Evolutionary conservation across 192 early-diverging fungal species (phyloP), one percentile per base, ranked within the genome.

Genomic region (Allomyces macrogynus): DNA sequence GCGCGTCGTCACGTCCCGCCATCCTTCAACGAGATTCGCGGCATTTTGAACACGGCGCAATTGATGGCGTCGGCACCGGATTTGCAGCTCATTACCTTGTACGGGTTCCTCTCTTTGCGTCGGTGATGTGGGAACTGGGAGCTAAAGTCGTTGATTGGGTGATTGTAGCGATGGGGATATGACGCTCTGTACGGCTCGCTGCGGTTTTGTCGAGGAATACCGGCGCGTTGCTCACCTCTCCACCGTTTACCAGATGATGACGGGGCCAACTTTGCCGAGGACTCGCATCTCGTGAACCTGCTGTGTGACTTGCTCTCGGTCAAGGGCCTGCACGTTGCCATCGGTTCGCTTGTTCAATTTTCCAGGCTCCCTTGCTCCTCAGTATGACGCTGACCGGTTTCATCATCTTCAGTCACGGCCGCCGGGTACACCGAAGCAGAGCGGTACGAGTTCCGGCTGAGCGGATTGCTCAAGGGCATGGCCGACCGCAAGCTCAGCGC

Each of bases 21-120:
- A 1, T 85, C 82, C 66, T 95, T 95, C 78, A 95, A 95, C 79
- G 92, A 95, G 65, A 79, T 95, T 65, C 82, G 90, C 11, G 81
- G 87, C 63, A 84, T 92, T 24, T 77, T 95, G n/a, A 95, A 95
- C 66, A 81, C 81, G 10, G 92, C 90, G n/a, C 92, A 94, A 72
- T 78, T 85, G 11, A 77, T 78, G 66, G 87, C 90, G 8, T 87
- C 89, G 63, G 86, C 87, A 5, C 76, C 82, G 0, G 71, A 74
- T 16, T 67, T 93, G 18, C 73, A 78, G 64, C 71, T 95, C 61
- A 87, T 95, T 66, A 95, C 92, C 1, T 95, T 95, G 79, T 82
- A 79, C 65, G 75, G 69, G 32, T 40, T 40, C 8, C 32, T 40
- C 32, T 40, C 32, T 7, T 40, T 7, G 32, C 32, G 7, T 40